phyloP scores from a whole-genome alignment of 495 filamentous ascomycete genomes.

The Neurospora africana region DNA sequence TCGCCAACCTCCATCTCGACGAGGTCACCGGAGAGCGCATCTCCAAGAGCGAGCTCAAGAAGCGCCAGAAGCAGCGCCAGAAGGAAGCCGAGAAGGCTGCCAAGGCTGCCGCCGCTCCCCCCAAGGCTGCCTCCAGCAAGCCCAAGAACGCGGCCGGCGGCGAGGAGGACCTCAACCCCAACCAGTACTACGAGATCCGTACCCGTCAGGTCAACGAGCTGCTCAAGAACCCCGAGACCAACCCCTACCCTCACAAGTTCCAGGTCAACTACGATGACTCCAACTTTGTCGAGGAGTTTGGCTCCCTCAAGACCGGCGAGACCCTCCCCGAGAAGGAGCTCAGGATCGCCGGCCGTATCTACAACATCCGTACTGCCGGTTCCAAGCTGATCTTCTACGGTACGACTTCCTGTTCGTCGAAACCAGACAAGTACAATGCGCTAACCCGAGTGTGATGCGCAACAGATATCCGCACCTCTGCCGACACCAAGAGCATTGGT shows the following conservation, averaged over 20 bases:
- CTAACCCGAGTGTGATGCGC: neutral
- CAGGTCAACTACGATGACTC: constrained; percentile 66
- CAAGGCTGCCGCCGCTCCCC: constrained; percentile 66
- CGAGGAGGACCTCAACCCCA: constrained; percentile 63
- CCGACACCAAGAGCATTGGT: constrained; percentile 39
- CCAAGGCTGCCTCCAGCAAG: constrained; percentile 54
- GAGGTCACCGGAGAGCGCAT: constrained; percentile 75
- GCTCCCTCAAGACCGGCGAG: constrained; percentile 76
- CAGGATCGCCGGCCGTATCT: constrained; percentile 74
- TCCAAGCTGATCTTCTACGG: constrained; percentile 82
- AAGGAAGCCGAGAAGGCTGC: constrained; percentile 79
- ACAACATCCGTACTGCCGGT: constrained; percentile 73
- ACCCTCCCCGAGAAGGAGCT: constrained; percentile 59
- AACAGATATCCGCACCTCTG: constrained; percentile 56
- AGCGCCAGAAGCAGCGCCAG: constrained; percentile 83
- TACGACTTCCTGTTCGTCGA: neutral
- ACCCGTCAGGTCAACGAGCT: constrained; percentile 77
- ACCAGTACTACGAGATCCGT: constrained; percentile 93
- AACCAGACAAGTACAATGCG: neutral
- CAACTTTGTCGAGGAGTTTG: constrained; percentile 66
- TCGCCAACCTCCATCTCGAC: constrained; percentile 69
- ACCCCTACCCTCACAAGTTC: constrained; percentile 98
- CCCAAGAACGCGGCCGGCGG: constrained; percentile 45
- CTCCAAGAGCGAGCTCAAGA: constrained; percentile 90
- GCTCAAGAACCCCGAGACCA: constrained; percentile 64